A percentile compares a stretch with the other conserved stretches of the same genome.
phyloP scores from a whole-genome alignment of 805 yeast genomes.

The Clavispora santaluciae region DNA sequence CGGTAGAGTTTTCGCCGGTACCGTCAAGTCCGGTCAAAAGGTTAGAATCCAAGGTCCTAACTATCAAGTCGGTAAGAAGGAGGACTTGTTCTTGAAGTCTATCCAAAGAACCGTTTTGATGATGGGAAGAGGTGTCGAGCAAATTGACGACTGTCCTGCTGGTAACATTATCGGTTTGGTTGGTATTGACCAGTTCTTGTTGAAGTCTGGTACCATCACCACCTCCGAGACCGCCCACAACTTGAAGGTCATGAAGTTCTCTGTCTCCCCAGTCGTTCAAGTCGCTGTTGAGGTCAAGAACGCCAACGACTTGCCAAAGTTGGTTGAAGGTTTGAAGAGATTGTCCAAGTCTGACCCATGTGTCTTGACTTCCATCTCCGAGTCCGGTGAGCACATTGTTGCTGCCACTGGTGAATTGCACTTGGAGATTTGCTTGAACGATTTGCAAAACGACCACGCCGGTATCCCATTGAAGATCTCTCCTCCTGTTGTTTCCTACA shows the following conservation, averaged over 20 bases:
- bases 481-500: slow-evolving; percentile 97
- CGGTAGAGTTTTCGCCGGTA: slow-evolving; percentile 99
- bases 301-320: slow-evolving; percentile 98
- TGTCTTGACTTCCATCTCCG: slow-evolving; percentile 81
- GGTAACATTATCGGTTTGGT: slow-evolving; percentile 99
- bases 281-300: slow-evolving; percentile 99
- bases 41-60: slow-evolving; percentile 99
- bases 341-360: slow-evolving; percentile 99
- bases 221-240: slow-evolving; percentile 96
- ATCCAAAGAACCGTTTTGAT: slow-evolving; percentile 98
- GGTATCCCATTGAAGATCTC: slow-evolving; percentile 98
- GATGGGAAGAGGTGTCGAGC: slow-evolving; percentile 99
- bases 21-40: slow-evolving; percentile 97
- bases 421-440: slow-evolving; percentile 94
- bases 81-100: slow-evolving; percentile 93
- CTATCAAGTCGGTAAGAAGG: slow-evolving; percentile 98
- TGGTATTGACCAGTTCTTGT: slow-evolving; percentile 99
- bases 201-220: slow-evolving; percentile 98
- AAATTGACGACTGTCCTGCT: slow-evolving; percentile 99
- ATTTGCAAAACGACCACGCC: slow-evolving; percentile 98
- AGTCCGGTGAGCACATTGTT: slow-evolving; percentile 99
- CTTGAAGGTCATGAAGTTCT: slow-evolving; percentile 99
- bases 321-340: slow-evolving; percentile 99
- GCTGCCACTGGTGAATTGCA: slow-evolving; percentile 99
- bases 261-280: slow-evolving; percentile 99